Evolutionary conservation across 202 grass and related monocot genomes (phyloP).

Genomic region (Brachypodium distachyon): DNA sequence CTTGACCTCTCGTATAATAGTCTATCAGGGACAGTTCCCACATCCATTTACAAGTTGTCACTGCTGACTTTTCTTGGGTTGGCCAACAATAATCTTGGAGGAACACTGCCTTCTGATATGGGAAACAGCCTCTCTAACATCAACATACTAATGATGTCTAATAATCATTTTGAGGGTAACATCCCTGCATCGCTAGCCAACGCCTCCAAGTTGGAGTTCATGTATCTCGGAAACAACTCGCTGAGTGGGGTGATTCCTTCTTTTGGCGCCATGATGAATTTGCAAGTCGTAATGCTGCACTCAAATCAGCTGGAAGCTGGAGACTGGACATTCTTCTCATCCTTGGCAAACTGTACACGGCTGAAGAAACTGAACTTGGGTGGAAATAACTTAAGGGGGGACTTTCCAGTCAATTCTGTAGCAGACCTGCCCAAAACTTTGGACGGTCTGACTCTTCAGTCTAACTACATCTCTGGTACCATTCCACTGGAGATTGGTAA

Average conservation of each 20-base stretch:
- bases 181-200: slow-evolving; percentile 44
- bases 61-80: not conserved
- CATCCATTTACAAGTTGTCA: not conserved
- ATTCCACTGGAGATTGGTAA: slow-evolving; percentile 1
- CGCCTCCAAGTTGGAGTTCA: not conserved
- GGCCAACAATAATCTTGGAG: slow-evolving; percentile 17
- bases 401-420: not conserved
- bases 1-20: slow-evolving; percentile 21
- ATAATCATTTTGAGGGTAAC: slow-evolving; percentile 23
- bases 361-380: not conserved
- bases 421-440: slow-evolving; percentile 6
- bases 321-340: slow-evolving; percentile 19
- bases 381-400: slow-evolving; percentile 6
- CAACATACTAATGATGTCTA: not conserved
- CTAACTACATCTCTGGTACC: slow-evolving; percentile 14
- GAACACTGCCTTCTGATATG: slow-evolving; percentile 19
- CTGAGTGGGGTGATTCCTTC: slow-evolving; percentile 23
- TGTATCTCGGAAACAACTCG: slow-evolving; percentile 22
- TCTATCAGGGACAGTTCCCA: slow-evolving; percentile 10
- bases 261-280: not conserved
- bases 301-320: slow-evolving; percentile 6
- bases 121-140: slow-evolving; percentile 31
- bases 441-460: not conserved
- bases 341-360: not conserved
- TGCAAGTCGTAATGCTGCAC: not conserved